A percentile compares a stretch with the other conserved stretches of the same genome.
Evolutionary conservation across 2,329 filamentous ascomycete genomes (phyloP).

Genomic region (Penicillium sp.): DNA sequence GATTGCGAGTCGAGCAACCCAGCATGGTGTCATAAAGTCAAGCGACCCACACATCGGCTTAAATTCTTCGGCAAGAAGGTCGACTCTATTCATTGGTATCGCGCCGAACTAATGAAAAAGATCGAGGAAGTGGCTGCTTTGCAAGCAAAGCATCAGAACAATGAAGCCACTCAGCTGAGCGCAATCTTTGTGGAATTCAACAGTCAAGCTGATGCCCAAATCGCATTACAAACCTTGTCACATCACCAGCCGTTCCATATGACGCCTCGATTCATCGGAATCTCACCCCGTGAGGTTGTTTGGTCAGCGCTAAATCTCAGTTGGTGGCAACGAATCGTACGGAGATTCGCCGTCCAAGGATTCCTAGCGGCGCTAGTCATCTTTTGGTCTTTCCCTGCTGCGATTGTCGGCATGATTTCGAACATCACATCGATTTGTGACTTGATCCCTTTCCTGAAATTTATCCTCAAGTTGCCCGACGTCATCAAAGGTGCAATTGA

Average conservation of each 20-base stretch:
- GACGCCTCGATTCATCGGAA: constrained; percentile 80
- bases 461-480: constrained; percentile 70
- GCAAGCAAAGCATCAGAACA: constrained; percentile 65
- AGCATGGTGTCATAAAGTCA: constrained; percentile 37
- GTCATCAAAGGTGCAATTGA: constrained; percentile 76
- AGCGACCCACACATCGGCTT: constrained; percentile 71
- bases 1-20: constrained; percentile 34
- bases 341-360: constrained; percentile 66
- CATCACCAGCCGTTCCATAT: constrained; percentile 86
- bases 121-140: constrained; percentile 68
- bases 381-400: constrained; percentile 80
- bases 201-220: constrained; percentile 78
- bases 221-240: constrained; percentile 79
- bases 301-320: constrained; percentile 81
- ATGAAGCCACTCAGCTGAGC: constrained; percentile 65
- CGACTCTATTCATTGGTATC: constrained; percentile 86
- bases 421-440: constrained; percentile 71
- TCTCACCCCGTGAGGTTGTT: constrained; percentile 81
- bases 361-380: constrained; percentile 77
- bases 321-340: constrained; percentile 79
- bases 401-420: constrained; percentile 80
- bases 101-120: constrained; percentile 70
- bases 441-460: constrained; percentile 64
- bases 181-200: constrained; percentile 90
- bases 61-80: constrained; percentile 79